Conservation (phyloP, 257 asterid genomes). For the Salvia rosmarinus region DNA sequence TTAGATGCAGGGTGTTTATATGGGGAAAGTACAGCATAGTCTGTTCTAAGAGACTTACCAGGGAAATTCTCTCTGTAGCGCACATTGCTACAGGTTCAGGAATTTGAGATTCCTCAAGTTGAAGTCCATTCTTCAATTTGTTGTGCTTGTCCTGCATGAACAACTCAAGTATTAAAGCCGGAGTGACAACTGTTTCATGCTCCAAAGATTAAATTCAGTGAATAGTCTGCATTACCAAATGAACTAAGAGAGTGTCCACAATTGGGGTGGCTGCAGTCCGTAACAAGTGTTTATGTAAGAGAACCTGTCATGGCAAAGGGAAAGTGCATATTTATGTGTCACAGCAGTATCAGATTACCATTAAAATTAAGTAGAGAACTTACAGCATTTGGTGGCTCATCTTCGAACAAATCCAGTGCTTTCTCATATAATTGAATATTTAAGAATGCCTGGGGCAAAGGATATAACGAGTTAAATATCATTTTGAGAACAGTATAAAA, state of each 20-base stretch:
- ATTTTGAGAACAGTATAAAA: conserved; percentile 24
- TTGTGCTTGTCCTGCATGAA: conserved; percentile 67
- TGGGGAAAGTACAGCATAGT: conserved; percentile 30
- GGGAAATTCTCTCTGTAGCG: conserved; percentile 69
- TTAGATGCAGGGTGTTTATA: conserved; percentile 27
- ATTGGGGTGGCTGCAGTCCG: conserved; percentile 75
- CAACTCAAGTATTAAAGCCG: conserved; percentile 30
- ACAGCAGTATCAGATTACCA: conserved; percentile 9
- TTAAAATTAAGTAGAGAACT: conserved; percentile 39
- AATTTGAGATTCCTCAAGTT: conserved; percentile 66
- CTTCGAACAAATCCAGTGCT: conserved; percentile 93
- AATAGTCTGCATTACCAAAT: conserved; percentile 64
- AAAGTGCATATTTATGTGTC: conserved; percentile 24
- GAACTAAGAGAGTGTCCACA: conserved; percentile 72
- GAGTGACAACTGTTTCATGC: conserved; percentile 23
- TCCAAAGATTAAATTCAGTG: conserved; percentile 20
- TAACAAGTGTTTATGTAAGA: conserved; percentile 86
- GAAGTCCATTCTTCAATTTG: conserved; percentile 78
- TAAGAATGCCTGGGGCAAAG: conserved; percentile 64
- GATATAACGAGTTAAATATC: conserved; percentile 15
- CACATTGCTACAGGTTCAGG: conserved; percentile 54
- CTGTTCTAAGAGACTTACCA: conserved; percentile 49
- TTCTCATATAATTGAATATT: conserved; percentile 90
- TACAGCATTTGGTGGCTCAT: conserved; percentile 81
- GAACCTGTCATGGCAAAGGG: conserved; percentile 49